These are phyloP conservation scores for Trametes pubescens DNA, from an alignment of 1,284 basidiomycete species.

Conservation along the genomic window DNA sequence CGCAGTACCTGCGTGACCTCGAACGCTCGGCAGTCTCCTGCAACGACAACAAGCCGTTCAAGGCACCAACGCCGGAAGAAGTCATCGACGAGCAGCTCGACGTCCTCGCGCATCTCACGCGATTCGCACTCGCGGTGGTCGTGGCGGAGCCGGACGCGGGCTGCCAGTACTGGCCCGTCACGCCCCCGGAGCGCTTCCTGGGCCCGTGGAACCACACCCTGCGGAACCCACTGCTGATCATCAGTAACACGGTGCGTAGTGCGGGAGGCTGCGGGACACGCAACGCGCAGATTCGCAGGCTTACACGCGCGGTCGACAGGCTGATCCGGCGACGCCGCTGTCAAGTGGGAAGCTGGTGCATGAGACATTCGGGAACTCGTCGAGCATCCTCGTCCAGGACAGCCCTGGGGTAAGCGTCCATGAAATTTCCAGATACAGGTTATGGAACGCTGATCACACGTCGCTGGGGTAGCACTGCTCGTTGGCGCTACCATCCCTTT, in stretches of 20 bases:
- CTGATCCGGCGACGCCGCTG: constrained; percentile 33
- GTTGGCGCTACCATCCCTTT: constrained; percentile 50
- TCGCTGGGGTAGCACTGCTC: constrained; percentile 46
- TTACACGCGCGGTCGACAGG: constrained; percentile 4
- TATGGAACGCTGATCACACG: not conserved
- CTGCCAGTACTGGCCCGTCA: constrained; percentile 26
- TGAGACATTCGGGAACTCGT: constrained; percentile 26
- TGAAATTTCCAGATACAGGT: not conserved
- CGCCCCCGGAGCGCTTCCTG: constrained; percentile 32
- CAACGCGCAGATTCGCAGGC: not conserved
- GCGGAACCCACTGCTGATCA: constrained; percentile 32
- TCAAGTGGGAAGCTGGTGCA: constrained; percentile 25
- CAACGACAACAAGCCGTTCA: constrained; percentile 39
- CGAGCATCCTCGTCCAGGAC: constrained; percentile 29
- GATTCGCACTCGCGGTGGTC: constrained; percentile 31
- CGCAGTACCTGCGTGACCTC: constrained; percentile 28
- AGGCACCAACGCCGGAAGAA: constrained; percentile 33
- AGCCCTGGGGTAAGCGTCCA: constrained; percentile 27
- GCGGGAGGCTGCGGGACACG: not conserved
- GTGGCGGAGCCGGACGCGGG: constrained; percentile 37
- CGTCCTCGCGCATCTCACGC: constrained; percentile 34
- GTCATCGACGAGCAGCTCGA: constrained; percentile 36
- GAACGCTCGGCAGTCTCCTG: constrained; percentile 39
- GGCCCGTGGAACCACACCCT: constrained; percentile 34
- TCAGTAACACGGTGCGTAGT: constrained; percentile 31